Evolutionary conservation across 495 filamentous ascomycete genomes (phyloP), one percentile per base, ranked within the genome.

Genomic region (Parmelia sp.): DNA sequence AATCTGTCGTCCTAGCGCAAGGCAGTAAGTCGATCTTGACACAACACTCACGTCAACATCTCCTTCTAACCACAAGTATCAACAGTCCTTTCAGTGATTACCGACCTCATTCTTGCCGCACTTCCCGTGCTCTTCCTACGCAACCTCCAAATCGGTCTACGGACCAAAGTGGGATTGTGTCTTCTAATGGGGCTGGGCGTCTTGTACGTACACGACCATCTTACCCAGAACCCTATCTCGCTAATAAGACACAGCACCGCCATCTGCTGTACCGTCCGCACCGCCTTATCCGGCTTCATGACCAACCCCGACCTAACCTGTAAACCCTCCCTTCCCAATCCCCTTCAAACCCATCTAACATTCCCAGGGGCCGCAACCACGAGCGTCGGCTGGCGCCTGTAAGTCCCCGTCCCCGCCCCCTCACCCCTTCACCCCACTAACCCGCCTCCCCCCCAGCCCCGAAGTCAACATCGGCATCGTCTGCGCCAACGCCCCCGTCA

Each of bases 161-260:
- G 71, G 27, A 72, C 69, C 1, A 77, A 74, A 58, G 42, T 78
- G 51, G 72, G 73, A 2, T 53, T 78, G 10, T 76, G 72, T 47
- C 56, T 74, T 21, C 57, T 76, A 9, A 76, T 79, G 76, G 71
- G 76, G 8, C 69, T 74, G 5, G 73, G 74, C 27, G 56, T 77
- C 8, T 70, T 79, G 74, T 77, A 65, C 3, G 74, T 69, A n/a
- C 6, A 29, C 29, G n/a, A 25, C 29, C 23, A 27, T 45, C 14
- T 1, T 10, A 31, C 11, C 27, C 2, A n/a, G 3, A 15, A 25
- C 21, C 10, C n/a, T n/a, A 53, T 25, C 15, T 11, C 31, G 23
- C 60, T 63, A 21, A 59, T 25, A 25, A 10, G n/a, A 7, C 39
- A n/a, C 15, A 63, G 60, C 39, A 69, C 67, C 15, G 67, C 67